Evolutionary conservation across 83 land plant genomes (phyloP).

Genomic region (Larix sibirica): DNA sequence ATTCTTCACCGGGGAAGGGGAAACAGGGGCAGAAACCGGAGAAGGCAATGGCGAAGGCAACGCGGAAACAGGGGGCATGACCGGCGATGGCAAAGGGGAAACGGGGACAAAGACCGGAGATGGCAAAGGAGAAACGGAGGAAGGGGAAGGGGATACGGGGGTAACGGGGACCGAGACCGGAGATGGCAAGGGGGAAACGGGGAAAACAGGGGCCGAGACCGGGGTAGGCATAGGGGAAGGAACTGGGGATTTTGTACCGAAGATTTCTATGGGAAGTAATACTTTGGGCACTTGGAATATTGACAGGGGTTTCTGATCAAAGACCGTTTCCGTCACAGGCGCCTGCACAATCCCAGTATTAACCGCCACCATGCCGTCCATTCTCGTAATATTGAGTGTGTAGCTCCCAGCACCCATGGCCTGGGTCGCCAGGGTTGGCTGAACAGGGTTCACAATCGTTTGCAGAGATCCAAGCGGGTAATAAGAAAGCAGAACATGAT

Average conservation of each 20-base stretch:
- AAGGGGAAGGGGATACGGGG: background rate
- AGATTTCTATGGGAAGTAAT: slow-evolving; percentile 19
- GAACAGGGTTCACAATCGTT: slow-evolving; percentile 14
- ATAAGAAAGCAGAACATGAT: slow-evolving; percentile 21
- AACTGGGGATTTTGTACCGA: background rate
- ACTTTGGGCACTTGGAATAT: slow-evolving; percentile 26
- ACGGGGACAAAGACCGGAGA: background rate
- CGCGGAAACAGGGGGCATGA: background rate
- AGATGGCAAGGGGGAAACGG: background rate
- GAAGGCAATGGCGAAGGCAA: too few species aligned
- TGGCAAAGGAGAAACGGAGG: background rate
- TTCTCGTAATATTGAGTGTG: slow-evolving; percentile 26
- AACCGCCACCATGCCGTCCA: slow-evolving; percentile 16
- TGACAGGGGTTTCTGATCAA: slow-evolving; percentile 25
- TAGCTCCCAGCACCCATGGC: slow-evolving; percentile 22
- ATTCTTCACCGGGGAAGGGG: too few species aligned
- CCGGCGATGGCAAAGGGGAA: background rate
- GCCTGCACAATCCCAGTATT: slow-evolving; percentile 27
- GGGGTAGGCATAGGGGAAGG: background rate
- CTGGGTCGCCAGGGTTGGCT: slow-evolving; percentile 24
- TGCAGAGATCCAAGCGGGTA: slow-evolving; percentile 19
- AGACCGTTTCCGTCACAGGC: slow-evolving; percentile 14
- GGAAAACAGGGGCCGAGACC: background rate
- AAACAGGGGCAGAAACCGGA: too few species aligned
- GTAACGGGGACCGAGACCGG: background rate